Base-by-base conservation (phyloP, 305 asterid species). In the Salvia sclarea region DNA sequence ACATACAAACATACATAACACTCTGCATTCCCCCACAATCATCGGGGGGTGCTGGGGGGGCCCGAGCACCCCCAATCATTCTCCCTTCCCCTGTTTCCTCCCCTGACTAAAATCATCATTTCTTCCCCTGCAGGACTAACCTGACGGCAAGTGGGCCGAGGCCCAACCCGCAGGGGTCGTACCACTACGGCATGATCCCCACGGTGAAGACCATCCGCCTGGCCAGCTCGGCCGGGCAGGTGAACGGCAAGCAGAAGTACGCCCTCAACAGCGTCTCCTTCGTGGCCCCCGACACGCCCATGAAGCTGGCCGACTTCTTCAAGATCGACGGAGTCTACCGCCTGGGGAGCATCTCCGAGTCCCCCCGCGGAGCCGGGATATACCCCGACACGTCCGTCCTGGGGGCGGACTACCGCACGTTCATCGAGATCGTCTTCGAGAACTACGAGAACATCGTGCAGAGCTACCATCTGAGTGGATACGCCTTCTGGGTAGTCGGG, bases 91-190 rank as follows among this genome's bases (percentile, higher is more conserved):
- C 3, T n/a, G n/a, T n/a, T 4, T 4, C 4, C 30, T 25, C 3
- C 30, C 30, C 30, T 25, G 30, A 25, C 30, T 4, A 25, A 2
- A 25, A 25, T 25, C 30, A 1, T 25, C 30, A 25, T 4, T 1
- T 25, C 4, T 25, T 30, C 0, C 6, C 24, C 1, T 35, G 31
- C 69, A 92, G 98, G 86, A 85, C 97, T 6, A 87, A 94, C 70
- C 87, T 94, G 11, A 83, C 95, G 9, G 97, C 99, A 21, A 94
- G 97, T 66, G 99, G 97, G 16, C 97, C 99, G 5, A 86, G 99
- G 49, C 99, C 96, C 1, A 91, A 91, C 17, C 97, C 97, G 8
- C 97, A 91, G 67, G 97, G 97, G 3, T 91, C 97, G 0, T 91
- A 89, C 50, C 96, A 91, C 68, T 91, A 91, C 38, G 97, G 97